Conservation (phyloP, 352 stramenopile genomes). For the Aphanomyces invadans region DNA sequence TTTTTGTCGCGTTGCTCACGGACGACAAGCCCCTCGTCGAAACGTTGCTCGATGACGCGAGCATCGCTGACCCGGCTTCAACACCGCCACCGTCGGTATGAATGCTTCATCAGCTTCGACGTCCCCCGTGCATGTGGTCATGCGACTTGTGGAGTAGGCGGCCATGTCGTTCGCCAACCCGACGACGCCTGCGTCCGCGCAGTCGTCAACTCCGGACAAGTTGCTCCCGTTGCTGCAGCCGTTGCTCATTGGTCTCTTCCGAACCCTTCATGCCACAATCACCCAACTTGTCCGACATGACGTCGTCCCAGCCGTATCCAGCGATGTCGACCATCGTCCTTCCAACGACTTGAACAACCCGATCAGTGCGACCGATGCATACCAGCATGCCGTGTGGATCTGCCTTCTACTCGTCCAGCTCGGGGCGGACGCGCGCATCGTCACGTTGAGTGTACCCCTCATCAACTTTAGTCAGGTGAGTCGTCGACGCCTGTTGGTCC, state of each 20-base stretch:
- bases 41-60: background rate
- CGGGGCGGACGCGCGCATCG: conserved; percentile 39
- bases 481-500: background rate
- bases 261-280: conserved; percentile 8
- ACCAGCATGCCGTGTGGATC: conserved; percentile 51
- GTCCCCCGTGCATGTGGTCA: too few species aligned
- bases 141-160: background rate
- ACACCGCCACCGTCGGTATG: background rate
- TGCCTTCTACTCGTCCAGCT: conserved; percentile 57
- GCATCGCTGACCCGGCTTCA: too few species aligned
- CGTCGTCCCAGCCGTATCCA: background rate
- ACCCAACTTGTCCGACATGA: background rate
- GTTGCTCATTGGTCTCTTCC: conserved; percentile 13
- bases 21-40: conserved; percentile 34
- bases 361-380: conserved; percentile 42
- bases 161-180: background rate
- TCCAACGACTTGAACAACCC: background rate
- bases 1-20: conserved; percentile 53
- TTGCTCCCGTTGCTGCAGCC: conserved; percentile 1
- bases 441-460: conserved; percentile 40
- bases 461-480: conserved; percentile 73
- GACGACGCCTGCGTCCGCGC: background rate
- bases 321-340: background rate
- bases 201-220: too few species aligned
- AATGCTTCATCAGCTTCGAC: too few species aligned